Percentiles rank a stretch among this genome's conserved stretches.
Conservation (phyloP, 305 asterid species). For the Solanum hybrid region DNA sequence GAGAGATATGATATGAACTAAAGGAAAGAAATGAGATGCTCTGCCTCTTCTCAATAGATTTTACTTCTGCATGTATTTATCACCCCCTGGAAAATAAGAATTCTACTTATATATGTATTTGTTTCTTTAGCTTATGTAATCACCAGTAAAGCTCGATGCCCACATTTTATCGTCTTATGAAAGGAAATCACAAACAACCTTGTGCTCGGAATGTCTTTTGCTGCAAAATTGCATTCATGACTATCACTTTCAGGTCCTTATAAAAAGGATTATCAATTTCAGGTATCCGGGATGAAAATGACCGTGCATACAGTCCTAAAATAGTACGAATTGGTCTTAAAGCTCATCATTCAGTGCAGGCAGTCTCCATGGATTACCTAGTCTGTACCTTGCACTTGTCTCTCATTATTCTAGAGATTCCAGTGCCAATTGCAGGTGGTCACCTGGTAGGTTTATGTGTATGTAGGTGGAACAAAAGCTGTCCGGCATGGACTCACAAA, state of each 20-base stretch:
- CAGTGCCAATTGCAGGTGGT: not conserved
- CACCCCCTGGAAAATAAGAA: not conserved
- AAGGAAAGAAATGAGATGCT: not conserved
- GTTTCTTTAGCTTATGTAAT: not conserved
- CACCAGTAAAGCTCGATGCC: not conserved
- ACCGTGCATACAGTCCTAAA: slow-evolving; percentile 78
- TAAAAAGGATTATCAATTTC: slow-evolving; percentile 15
- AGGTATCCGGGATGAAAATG: slow-evolving; percentile 95
- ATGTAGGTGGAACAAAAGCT: slow-evolving; percentile 85
- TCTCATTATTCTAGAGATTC: not conserved
- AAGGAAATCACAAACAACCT: not conserved
- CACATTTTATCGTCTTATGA: not conserved
- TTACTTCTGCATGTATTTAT: not conserved
- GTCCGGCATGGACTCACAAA: slow-evolving; percentile 57
- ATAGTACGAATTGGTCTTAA: slow-evolving; percentile 94
- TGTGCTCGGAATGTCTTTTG: not conserved
- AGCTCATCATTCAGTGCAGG: slow-evolving; percentile 90
- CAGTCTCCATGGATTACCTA: slow-evolving; percentile 95
- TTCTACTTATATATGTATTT: not conserved
- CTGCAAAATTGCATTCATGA: not conserved
- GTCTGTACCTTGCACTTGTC: slow-evolving; percentile 29
- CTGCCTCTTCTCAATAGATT: not conserved
- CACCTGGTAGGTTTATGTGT: not conserved
- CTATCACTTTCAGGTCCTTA: not conserved
- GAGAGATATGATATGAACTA: not conserved